These are phyloP conservation scores for Crucibulum laeve DNA, from an alignment of 768 basidiomycete species.

Conservation along the genomic window DNA sequence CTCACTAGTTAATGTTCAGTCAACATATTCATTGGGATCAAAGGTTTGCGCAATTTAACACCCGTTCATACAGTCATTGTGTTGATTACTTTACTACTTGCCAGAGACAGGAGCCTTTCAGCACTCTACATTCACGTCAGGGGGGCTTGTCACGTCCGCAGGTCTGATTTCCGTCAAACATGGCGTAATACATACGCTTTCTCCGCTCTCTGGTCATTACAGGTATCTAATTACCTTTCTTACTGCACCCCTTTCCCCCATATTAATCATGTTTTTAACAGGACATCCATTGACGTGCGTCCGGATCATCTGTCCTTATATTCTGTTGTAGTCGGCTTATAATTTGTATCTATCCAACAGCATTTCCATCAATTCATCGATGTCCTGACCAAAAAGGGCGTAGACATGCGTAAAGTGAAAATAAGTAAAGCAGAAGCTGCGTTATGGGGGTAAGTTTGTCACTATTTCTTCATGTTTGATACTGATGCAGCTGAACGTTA, in stretches of 20 bases:
- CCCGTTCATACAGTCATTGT: background rate
- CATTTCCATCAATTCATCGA: conserved; percentile 57
- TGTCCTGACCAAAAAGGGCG: conserved; percentile 44
- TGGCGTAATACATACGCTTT: conserved; percentile 54
- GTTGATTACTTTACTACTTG: background rate
- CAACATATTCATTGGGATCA: conserved; percentile 67
- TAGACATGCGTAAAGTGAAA: conserved; percentile 56
- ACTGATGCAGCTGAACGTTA: conserved; percentile 12
- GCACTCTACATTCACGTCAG: conserved; percentile 58
- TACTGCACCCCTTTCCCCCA: background rate
- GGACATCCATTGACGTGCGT: conserved; percentile 50
- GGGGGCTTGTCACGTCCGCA: conserved; percentile 61
- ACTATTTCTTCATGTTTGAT: background rate
- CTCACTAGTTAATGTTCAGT: conserved; percentile 23
- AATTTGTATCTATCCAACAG: conserved; percentile 21
- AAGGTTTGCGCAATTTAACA: conserved; percentile 27
- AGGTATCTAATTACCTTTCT: conserved; percentile 20
- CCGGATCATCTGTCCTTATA: background rate
- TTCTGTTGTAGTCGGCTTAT: background rate
- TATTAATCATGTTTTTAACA: conserved; percentile 10
- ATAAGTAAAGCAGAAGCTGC: conserved; percentile 58
- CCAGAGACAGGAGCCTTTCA: conserved; percentile 55
- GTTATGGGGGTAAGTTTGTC: conserved; percentile 43
- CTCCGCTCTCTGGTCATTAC: conserved; percentile 68
- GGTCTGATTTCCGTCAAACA: conserved; percentile 63